Conservation (phyloP, 768 basidiomycete species). For the Boletus reticuloceps region DNA sequence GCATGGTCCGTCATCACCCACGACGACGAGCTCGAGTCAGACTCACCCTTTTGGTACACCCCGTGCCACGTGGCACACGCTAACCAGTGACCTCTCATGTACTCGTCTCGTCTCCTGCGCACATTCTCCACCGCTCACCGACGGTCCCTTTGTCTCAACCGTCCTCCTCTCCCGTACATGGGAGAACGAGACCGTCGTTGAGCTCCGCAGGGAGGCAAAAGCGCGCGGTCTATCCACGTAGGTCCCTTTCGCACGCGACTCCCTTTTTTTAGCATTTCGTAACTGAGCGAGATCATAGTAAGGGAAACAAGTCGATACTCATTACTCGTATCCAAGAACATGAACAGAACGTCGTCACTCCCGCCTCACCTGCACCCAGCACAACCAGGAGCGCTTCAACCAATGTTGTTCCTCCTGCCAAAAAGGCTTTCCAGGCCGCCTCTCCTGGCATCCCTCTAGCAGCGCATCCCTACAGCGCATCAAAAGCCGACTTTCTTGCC, state of each 20-base stretch:
- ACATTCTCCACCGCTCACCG: constrained; percentile 5
- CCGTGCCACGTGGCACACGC: constrained; percentile 3
- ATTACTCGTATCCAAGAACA: constrained; percentile 53
- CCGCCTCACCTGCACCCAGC: constrained; percentile 13
- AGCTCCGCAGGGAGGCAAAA: constrained; percentile 53
- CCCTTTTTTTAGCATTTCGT: not conserved
- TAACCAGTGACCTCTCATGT: not conserved
- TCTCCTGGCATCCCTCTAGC: constrained; percentile 45
- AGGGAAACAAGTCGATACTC: constrained; percentile 57
- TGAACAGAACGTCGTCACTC: constrained; percentile 34
- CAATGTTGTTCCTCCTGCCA: constrained; percentile 19
- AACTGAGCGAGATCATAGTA: constrained; percentile 35
- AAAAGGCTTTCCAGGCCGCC: constrained; percentile 27
- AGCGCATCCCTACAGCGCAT: constrained; percentile 15
- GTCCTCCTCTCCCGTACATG: constrained; percentile 56
- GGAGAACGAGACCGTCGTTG: constrained; percentile 48
- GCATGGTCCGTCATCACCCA: not conserved
- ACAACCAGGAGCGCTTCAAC: constrained; percentile 27
- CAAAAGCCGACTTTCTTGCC: constrained; percentile 38
- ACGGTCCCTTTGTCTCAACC: constrained; percentile 48
- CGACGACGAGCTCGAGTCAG: constrained; percentile 2
- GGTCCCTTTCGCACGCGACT: constrained; percentile 16
- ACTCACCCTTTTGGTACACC: not conserved
- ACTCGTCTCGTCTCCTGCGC: constrained; percentile 15
- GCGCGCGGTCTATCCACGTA: constrained; percentile 56